These are phyloP conservation scores for Dictyostelium citrinum DNA, from an alignment of 78 protist genomes.

Conservation along the genomic window DNA sequence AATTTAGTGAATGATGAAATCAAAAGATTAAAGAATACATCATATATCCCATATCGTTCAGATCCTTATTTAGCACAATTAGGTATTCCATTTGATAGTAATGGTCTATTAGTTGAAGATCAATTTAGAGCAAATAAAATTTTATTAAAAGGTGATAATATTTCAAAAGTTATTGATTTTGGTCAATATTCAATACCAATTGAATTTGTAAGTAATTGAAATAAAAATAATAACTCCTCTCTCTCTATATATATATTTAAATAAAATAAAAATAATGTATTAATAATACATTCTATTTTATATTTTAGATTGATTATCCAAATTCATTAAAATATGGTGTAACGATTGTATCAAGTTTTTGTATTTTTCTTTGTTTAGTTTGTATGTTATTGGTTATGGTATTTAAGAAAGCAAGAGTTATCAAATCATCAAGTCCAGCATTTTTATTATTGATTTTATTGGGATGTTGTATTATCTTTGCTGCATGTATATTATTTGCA, in stretches of 20 bases:
- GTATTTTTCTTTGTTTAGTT: neutral
- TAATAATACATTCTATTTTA: neutral
- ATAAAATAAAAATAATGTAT: neutral
- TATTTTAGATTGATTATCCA: neutral
- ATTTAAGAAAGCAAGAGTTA: conserved; percentile 1
- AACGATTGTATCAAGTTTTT: neutral
- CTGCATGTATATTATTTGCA: conserved; percentile 11
- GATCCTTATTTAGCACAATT: neutral
- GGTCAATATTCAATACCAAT: conserved; percentile 29
- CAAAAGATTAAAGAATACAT: neutral
- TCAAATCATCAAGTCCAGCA: conserved; percentile 40
- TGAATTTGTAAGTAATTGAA: conserved; percentile 28
- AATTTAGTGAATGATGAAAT: neutral
- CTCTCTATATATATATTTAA: neutral
- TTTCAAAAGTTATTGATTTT: neutral
- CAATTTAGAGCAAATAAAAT: neutral
- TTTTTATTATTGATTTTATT: conserved; percentile 9
- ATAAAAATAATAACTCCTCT: too few relatives aligned
- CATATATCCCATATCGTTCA: neutral
- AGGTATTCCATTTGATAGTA: neutral
- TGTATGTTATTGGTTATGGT: neutral
- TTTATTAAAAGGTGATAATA: neutral
- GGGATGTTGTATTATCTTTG: conserved; percentile 13
- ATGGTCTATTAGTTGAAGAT: neutral
- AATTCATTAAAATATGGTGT: conserved; percentile 17